phyloP scores from a whole-genome alignment of 495 filamentous ascomycete genomes.

The Aspergillus diversus region DNA sequence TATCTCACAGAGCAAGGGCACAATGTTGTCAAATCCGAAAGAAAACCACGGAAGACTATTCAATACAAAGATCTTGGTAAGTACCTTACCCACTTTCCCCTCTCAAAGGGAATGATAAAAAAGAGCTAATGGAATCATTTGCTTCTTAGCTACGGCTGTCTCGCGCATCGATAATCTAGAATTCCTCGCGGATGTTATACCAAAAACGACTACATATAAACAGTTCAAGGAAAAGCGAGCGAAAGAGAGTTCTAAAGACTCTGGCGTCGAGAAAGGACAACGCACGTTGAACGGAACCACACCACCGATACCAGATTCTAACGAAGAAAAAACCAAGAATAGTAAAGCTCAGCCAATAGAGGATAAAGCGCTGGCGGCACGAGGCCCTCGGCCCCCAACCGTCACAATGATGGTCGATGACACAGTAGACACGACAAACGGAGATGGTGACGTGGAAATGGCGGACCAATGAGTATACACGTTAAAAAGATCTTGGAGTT shows the following conservation, averaged over 20 bases:
- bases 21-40: slow-evolving; percentile 85
- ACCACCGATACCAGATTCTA: slow-evolving; percentile 29
- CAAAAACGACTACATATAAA: slow-evolving; percentile 79
- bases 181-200: slow-evolving; percentile 90
- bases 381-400: slow-evolving; percentile 36
- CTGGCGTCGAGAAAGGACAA: slow-evolving; percentile 54
- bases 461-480: slow-evolving; percentile 32
- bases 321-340: slow-evolving; percentile 32
- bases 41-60: slow-evolving; percentile 89
- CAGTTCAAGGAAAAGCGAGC: slow-evolving; percentile 70
- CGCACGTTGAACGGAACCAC: slow-evolving; percentile 52
- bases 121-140: neutral
- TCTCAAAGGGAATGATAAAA: slow-evolving; percentile 11
- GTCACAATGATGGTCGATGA: slow-evolving; percentile 46
- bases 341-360: slow-evolving; percentile 23
- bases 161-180: slow-evolving; percentile 90
- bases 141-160: slow-evolving; percentile 73
- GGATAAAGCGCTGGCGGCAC: slow-evolving; percentile 22
- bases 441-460: slow-evolving; percentile 49
- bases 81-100: neutral
- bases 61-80: slow-evolving; percentile 93
- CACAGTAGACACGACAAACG: slow-evolving; percentile 30
- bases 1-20: slow-evolving; percentile 83
- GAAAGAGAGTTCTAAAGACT: slow-evolving; percentile 49
- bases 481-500: slow-evolving; percentile 36